Evolutionary conservation across 202 grass and related monocot genomes (phyloP).

Genomic region (Schoenoplectus triqueter): DNA sequence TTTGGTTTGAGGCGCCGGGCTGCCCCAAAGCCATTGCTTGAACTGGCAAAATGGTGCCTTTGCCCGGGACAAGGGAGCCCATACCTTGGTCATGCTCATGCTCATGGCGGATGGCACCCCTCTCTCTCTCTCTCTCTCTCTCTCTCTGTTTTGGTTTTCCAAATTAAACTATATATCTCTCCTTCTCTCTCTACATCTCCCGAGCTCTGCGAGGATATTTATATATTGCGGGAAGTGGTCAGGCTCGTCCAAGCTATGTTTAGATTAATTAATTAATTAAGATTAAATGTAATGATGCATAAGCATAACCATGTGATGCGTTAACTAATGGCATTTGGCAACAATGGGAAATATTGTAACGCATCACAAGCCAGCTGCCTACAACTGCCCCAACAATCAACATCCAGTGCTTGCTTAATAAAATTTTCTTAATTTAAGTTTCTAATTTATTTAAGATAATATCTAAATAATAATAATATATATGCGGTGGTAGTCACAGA

Average conservation of each 20-base stretch:
- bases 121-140: constrained; percentile 24
- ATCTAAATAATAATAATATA: no score
- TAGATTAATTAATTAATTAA: not conserved
- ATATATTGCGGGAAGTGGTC: not conserved
- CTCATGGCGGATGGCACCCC: not conserved
- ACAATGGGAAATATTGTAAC: no score
- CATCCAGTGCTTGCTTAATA: no score
- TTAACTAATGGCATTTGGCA: no score
- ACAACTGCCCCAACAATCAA: no score
- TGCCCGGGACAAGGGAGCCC: constrained; percentile 25
- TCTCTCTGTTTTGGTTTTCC: not conserved
- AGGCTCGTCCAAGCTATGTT: not conserved
- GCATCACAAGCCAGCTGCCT: no score
- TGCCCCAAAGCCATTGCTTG: constrained; percentile 40
- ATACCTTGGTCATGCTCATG: constrained; percentile 30
- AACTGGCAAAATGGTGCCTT: constrained; percentile 32
- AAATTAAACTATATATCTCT: not conserved
- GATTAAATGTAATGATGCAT: not conserved
- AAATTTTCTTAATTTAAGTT: no score
- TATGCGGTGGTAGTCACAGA: no score
- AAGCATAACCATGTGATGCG: not conserved
- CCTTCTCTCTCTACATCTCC: constrained; percentile 5
- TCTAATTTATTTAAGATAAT: no score
- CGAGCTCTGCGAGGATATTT: not conserved
- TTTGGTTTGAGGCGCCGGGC: constrained; percentile 9